A percentile compares a stretch with the other conserved stretches of the same genome.
Conservation (phyloP, 305 asterid species). For the Stenogyne calaminthoides region DNA sequence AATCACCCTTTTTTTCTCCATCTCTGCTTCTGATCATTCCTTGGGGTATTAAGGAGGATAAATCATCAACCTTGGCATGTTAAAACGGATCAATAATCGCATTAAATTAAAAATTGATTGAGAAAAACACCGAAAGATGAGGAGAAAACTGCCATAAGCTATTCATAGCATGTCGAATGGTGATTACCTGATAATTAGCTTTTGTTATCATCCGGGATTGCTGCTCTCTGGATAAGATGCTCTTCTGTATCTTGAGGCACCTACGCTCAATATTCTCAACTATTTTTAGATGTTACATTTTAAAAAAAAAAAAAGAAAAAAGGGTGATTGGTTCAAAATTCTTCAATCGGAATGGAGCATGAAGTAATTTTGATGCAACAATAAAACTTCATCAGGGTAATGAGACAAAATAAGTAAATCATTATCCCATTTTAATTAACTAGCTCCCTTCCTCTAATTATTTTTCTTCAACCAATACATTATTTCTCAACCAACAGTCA, state of each 20-base stretch:
- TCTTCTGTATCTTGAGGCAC: constrained; percentile 31
- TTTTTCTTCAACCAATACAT: too few relatives aligned
- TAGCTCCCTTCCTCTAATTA: too few relatives aligned
- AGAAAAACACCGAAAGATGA: not conserved
- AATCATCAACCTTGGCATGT: constrained; percentile 19
- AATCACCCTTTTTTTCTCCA: not conserved
- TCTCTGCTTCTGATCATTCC: not conserved
- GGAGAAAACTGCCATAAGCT: not conserved
- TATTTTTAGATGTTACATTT: not conserved
- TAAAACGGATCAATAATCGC: not conserved
- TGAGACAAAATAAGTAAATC: too few relatives aligned
- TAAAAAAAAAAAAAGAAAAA: not conserved
- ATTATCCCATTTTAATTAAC: too few relatives aligned
- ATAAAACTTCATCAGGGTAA: too few relatives aligned
- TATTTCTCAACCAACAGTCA: too few relatives aligned
- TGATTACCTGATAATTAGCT: constrained; percentile 30
- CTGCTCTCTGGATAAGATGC: constrained; percentile 23
- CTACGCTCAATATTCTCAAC: constrained; percentile 26
- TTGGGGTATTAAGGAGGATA: not conserved
- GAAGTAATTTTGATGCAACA: too few relatives aligned
- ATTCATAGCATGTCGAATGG: constrained; percentile 2
- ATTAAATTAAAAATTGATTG: not conserved
- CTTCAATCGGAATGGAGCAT: too few relatives aligned
- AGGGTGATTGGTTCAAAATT: too few relatives aligned
- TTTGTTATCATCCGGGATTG: constrained; percentile 27